These are phyloP conservation scores for Wickerhamiella vanderwaltii DNA, from an alignment of 805 yeast genomes.

Conservation along the genomic window DNA sequence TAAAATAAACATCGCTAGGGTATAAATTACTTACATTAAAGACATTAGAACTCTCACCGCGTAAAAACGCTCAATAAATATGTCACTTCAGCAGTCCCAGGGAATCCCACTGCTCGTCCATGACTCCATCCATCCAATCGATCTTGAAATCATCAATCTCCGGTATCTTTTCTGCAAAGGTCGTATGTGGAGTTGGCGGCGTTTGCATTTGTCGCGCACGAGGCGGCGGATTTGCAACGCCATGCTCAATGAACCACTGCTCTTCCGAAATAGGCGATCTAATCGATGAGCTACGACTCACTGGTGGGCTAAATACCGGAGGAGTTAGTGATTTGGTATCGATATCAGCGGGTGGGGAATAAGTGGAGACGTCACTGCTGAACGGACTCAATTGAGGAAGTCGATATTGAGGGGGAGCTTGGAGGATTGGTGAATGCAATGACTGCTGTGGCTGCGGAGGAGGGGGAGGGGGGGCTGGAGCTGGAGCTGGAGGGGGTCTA, in stretches of 20 bases:
- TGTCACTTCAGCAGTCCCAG: conserved; percentile 3
- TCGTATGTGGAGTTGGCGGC: conserved; percentile 10
- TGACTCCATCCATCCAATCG: conserved; percentile 6
- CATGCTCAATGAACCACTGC: conserved; percentile 5
- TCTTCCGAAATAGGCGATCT: conserved; percentile 8
- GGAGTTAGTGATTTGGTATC: conserved; percentile 8
- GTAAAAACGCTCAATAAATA: too few relatives aligned
- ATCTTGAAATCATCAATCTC: conserved; percentile 5
- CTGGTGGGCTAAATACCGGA: conserved; percentile 9
- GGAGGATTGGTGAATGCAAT: background rate
- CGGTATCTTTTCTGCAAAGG: conserved; percentile 3
- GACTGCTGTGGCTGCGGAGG: background rate
- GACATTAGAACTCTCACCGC: too few relatives aligned
- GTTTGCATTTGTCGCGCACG: conserved; percentile 8
- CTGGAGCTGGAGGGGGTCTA: background rate
- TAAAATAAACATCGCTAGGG: too few relatives aligned
- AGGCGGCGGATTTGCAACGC: conserved; percentile 5
- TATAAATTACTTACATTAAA: too few relatives aligned
- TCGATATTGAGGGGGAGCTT: background rate
- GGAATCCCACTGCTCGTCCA: conserved; percentile 9
- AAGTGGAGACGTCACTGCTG: background rate
- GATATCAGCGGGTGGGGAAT: conserved; percentile 4
- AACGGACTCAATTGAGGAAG: background rate
- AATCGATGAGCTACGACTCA: conserved; percentile 8
- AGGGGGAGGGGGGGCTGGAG: background rate